A percentile compares a stretch with the other conserved stretches of the same genome.
These are phyloP conservation scores for Vicia sativa DNA, from an alignment of 306 rosid genomes.

Conservation along the genomic window DNA sequence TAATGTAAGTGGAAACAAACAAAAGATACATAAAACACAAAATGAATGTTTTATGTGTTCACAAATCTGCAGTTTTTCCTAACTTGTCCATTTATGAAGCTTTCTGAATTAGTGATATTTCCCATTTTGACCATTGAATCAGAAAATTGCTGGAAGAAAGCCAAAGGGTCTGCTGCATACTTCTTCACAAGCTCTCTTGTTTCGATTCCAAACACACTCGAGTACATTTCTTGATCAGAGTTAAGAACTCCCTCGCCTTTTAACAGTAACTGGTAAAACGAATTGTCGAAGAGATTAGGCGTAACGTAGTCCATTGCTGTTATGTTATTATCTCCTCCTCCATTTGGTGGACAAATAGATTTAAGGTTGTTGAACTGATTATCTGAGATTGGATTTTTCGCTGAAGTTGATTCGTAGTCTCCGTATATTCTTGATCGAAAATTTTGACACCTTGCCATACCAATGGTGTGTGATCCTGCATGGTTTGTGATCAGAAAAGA, in stretches of 20 bases:
- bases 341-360: constrained; percentile 62
- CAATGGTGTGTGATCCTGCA: constrained; percentile 95
- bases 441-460: constrained; percentile 71
- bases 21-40: constrained; percentile 15
- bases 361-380: constrained; percentile 49
- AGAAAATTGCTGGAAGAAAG: constrained; percentile 85
- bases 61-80: constrained; percentile 89
- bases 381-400: constrained; percentile 51
- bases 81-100: constrained; percentile 68
- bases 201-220: constrained; percentile 63
- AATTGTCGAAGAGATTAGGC: constrained; percentile 82
- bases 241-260: constrained; percentile 74
- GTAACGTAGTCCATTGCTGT: constrained; percentile 81
- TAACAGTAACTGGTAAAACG: constrained; percentile 67
- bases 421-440: constrained; percentile 69
- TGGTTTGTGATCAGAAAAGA: constrained; percentile 34
- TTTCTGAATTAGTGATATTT: constrained; percentile 63
- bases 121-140: constrained; percentile 92
- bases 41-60: constrained; percentile 54
- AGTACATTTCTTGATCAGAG: constrained; percentile 82
- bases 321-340: constrained; percentile 56
- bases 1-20: constrained; percentile 9
- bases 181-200: constrained; percentile 69
- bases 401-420: constrained; percentile 52
- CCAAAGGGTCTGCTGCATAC: constrained; percentile 68